Conservation (phyloP, 768 basidiomycete genomes). For the Naganishia kalamii region DNA sequence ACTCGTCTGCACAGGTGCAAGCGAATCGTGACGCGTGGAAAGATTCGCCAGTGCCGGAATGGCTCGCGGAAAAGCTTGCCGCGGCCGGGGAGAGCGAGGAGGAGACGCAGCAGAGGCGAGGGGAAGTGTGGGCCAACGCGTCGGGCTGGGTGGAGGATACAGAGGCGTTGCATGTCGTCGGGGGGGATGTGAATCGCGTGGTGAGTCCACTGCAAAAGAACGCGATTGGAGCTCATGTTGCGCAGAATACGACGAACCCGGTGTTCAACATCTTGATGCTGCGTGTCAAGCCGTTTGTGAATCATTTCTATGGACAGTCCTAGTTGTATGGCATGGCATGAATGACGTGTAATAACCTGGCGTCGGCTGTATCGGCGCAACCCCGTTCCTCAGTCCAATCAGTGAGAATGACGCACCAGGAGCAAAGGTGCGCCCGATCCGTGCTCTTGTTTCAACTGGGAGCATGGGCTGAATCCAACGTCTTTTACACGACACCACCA, state of each 20-base stretch:
- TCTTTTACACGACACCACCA: neutral
- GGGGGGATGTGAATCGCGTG: conserved; percentile 57
- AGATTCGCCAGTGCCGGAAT: conserved; percentile 27
- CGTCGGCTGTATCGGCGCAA: conserved; percentile 11
- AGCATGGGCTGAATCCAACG: conserved; percentile 9
- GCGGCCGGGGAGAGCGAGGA: conserved; percentile 37
- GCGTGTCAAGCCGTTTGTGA: conserved; percentile 62
- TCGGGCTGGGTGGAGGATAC: conserved; percentile 67
- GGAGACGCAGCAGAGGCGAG: conserved; percentile 47
- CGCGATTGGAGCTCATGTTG: neutral
- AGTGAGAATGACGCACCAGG: conserved; percentile 8
- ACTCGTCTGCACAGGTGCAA: conserved; percentile 47
- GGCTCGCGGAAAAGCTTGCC: conserved; percentile 28
- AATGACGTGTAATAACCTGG: conserved; percentile 2
- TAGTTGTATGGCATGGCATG: neutral
- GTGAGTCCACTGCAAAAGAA: conserved; percentile 34
- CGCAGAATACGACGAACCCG: conserved; percentile 74
- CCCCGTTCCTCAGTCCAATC: conserved; percentile 2
- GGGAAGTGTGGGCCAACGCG: conserved; percentile 54
- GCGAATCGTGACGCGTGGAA: conserved; percentile 27
- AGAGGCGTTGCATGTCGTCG: conserved; percentile 52
- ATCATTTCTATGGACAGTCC: conserved; percentile 64
- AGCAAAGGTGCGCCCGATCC: neutral
- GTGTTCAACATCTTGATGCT: conserved; percentile 69
- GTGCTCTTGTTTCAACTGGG: neutral